Conservation (phyloP, 1,284 basidiomycete genomes). For the Xerocomus nothofagi region DNA sequence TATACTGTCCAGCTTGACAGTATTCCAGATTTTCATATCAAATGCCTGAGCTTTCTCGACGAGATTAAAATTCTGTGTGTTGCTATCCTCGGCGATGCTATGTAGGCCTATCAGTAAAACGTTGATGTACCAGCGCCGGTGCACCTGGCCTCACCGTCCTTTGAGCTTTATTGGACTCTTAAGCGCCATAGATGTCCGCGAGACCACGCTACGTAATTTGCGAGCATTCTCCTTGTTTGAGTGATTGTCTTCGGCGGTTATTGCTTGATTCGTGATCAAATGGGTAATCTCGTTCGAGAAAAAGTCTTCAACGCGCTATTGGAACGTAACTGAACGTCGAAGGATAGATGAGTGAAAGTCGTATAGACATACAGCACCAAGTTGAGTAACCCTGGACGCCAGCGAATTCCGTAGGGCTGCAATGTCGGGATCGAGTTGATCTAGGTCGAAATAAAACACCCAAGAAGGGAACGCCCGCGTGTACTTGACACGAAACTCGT, state of each 20-base stretch:
- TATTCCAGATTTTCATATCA: conserved; percentile 88
- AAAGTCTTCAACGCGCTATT: conserved; percentile 79
- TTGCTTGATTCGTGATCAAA: conserved; percentile 70
- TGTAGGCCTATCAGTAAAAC: conserved; percentile 3
- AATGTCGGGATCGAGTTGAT: conserved; percentile 53
- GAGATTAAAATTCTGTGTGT: conserved; percentile 51
- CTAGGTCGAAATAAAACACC: conserved; percentile 83
- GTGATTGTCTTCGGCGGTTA: conserved; percentile 37
- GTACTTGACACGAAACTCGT: conserved; percentile 84
- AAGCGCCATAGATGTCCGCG: conserved; percentile 35
- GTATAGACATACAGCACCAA: conserved; percentile 73
- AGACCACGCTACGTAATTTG: conserved; percentile 26
- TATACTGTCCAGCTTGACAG: conserved; percentile 73
- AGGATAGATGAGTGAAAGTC: neutral
- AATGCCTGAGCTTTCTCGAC: conserved; percentile 76
- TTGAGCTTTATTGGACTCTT: conserved; percentile 68
- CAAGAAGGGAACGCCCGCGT: conserved; percentile 80
- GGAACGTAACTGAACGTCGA: conserved; percentile 3
- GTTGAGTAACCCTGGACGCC: conserved; percentile 54
- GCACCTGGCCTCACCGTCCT: conserved; percentile 46
- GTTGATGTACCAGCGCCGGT: neutral
- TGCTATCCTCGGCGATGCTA: conserved; percentile 28
- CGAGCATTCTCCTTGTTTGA: conserved; percentile 67
- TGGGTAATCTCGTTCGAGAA: conserved; percentile 87
- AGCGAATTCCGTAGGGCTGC: conserved; percentile 49